These are phyloP conservation scores for Camellia granthamiana DNA, from an alignment of 148 eudicot species.

Conservation along the genomic window DNA sequence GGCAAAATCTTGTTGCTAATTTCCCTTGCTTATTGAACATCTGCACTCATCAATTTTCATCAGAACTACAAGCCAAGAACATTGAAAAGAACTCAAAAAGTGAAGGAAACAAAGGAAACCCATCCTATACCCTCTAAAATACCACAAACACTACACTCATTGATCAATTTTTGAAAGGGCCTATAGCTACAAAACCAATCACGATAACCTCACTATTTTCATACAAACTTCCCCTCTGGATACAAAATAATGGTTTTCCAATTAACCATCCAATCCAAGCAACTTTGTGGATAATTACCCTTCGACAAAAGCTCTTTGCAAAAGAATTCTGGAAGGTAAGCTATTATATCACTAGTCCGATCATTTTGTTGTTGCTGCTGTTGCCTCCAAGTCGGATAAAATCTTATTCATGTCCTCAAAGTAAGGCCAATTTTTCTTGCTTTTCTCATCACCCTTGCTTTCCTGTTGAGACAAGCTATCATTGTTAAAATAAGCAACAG, in stretches of 20 bases:
- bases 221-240: constrained; percentile 16
- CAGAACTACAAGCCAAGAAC: too few species aligned
- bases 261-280: background rate
- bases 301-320: background rate
- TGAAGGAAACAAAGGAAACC: background rate
- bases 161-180: background rate
- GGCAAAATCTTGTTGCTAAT: too few species aligned
- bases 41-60: background rate
- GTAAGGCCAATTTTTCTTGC: constrained; percentile 62
- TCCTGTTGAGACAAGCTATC: constrained; percentile 45
- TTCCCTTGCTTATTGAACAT: too few species aligned
- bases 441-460: constrained; percentile 46
- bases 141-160: background rate
- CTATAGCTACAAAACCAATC: constrained; percentile 24
- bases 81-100: background rate
- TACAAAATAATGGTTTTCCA: background rate
- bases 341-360: constrained; percentile 4
- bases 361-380: constrained; percentile 11
- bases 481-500: background rate
- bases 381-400: constrained; percentile 50
- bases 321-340: background rate
- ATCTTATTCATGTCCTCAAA: constrained; percentile 57
- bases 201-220: background rate
- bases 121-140: background rate
- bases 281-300: background rate